Base-by-base conservation (phyloP, 164 flowering plant genomes). In the Nelumbo lutea region DNA sequence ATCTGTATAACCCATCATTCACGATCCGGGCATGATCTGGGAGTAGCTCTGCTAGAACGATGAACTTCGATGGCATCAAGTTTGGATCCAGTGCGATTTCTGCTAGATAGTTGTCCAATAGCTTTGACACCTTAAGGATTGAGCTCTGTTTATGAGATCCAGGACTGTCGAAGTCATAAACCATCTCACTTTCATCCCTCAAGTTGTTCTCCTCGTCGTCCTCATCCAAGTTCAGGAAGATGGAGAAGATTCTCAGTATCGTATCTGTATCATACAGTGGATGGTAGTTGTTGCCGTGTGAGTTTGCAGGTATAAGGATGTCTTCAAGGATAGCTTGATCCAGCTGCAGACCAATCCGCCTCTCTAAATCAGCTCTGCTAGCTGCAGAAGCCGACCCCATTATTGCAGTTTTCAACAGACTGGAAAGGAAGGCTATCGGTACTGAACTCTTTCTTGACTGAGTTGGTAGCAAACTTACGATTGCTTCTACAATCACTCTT, bases 251-350 rank as follows among this genome's bases (percentile, higher is more conserved):
- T 85, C 93, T 87, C 76, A 83, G 46, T 52, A 88, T 76, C 42
- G 95, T 77, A 45, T 96, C 98, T 10, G 83, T 84, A 46, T 96
- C 99, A 68, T 88, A 93, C 62, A 89, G 42, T 0, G 86, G 80
- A 67, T 83, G 76, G 72, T 86, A 83, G 74, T 66, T 83, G 77
- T 72, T 82, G 27, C 93, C 86, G 61, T 78, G 76, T 47, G 86
- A 73, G 68, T 76, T 84, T n/a, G 87, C 72, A 0, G 98, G 97
- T 50, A 96, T 86, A 39, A 96, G 86, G 57, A 96, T 84, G 81
- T 96, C 99, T 75, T 93, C 99, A 39, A 96, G 91, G 71, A 96
- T 90, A 8, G 98, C 99, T 74, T 96, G 97, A 70, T 96, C 98
- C n/a, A 96, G 83, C 59, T 89, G 97, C 73, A 90, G 73, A 2